Base-by-base conservation (phyloP, 2,329 filamentous ascomycete genomes). In the Nigrospora sphaerica region DNA sequence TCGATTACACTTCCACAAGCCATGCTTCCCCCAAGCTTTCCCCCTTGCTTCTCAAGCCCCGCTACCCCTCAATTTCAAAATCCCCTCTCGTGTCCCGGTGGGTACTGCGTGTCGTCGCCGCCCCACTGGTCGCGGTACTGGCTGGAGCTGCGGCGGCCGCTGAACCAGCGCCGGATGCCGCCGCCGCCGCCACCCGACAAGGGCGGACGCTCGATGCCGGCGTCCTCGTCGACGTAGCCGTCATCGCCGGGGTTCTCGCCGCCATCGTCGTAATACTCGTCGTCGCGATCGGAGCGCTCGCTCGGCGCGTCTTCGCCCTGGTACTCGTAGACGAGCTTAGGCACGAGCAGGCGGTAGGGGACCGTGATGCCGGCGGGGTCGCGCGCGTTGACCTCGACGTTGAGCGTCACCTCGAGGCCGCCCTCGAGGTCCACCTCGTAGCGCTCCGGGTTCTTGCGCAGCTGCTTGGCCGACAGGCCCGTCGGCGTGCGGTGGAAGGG, bases 301-400 rank as follows among this genome's bases (percentile, higher is more conserved):
- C 12, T 16, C 34, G 7, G 33, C 42, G 13, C 44, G 17, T 56
- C 55, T 47, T 71, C 67, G 6, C 66, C 67, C 70, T 67, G 62
- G 49, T 78, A 74, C 44, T 78, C 74, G 47, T 83, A 83, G 65
- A 75, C 77, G 44, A 98, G 70, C 45, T 82, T 81, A 12, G 95
- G 93, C 6, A 98, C 84, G 2, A 97, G 75, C 6, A 98, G 69
- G 35, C 89, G 77, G 63, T 98, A 98, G 10, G 90, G 88, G 43
- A 82, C 80, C 1, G 93, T 98, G 52, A 88, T 89, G 13, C 93
- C 95, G 0, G 86, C 78, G 1, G 93, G 92, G 57, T 98, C 90
- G 52, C 81, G 82, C 39, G 87, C 79, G 57, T 85, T 90, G 50
- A 96, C 81, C 67, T 98, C 93, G 51, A 95, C 82, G 57, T 96